Evolutionary conservation across 2,329 filamentous ascomycete species (phyloP), one percentile per base, ranked within the genome.

Genomic region (Aspergillus sp.): DNA sequence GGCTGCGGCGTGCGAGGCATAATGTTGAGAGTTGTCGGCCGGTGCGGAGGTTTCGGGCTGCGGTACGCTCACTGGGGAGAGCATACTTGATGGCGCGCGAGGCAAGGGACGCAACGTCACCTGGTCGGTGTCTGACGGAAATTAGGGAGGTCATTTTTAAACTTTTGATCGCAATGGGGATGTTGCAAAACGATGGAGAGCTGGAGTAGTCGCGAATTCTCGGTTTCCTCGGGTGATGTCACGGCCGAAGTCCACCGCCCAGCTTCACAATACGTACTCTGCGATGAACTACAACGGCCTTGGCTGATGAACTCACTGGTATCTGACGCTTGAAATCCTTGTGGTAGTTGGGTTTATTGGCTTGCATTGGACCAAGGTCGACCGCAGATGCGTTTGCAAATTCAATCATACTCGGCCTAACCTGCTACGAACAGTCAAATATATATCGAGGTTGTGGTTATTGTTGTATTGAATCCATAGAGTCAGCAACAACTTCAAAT

Each of bases 171-270:
- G 15, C 9, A 8, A 13, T 17, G 15, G 15, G 20, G 13, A 24
- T 22, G 24, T 30, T 18, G 43, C 22, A 44, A 17, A 48, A n/a
- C 34, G 13, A 12, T 48, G 15, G n/a, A 36, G 39, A 26, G 39
- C 20, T 12, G 17, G 22, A 30, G 34, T 52, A 26, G 32, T 22
- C 38, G 39, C 39, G 9, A 30, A 11, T 42, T 42, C 22, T 45
- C 30, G 48, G 30, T 48, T 53, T 53, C 44, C 45, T 53, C 49
- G 55, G 55, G 55, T 57, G 55, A 57, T 53, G 55, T 57, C 55
- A 57, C 41, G 15, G 34, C 34, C n/a, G 44, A 48, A 9, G 26
- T 18, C 20, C 36, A 53, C 48, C 43, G 44, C 55, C 44, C 34
- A 36, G 34, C 34, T 36, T 36, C 34, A 36, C 34, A 13, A 36